Evolutionary conservation across 352 stramenopile species (phyloP), one percentile per base, ranked within the genome.

Genomic region (Peronosclerospora sorghi): DNA sequence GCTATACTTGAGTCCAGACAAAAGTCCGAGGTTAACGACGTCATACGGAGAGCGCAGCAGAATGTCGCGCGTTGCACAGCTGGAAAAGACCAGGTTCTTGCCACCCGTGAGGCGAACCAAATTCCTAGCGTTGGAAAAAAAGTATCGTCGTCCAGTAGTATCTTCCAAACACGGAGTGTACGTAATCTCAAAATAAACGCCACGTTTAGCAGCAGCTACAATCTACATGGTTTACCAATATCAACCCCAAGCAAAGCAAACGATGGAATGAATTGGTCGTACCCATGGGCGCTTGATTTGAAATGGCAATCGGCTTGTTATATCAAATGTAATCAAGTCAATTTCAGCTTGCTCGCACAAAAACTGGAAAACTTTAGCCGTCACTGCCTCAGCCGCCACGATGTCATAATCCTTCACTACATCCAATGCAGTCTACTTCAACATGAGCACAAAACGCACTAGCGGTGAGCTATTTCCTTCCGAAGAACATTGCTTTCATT

Each of bases 81-180:
- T 92, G 7, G 77, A 77, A 19, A 92, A 62, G 13, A 92, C 56
- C 14, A 92, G 41, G 40, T 92, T 65, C 8, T 67, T 61, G 12
- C 77, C 80, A 7, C 71, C 62, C 1, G 77, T 88, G 26, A 87
- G 35, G 4, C 77, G 75, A 37, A 90, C 71, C 18, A 92, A 40
- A 43, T 83, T 85, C 39, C 67, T 81, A 8, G 76, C 73, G 56
- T 92, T 92, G 27, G 75, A 85, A 43, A 92, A 90, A 51, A 92
- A 90, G 57, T 92, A 90, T 27, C 80, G 62, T 8, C 80, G 74
- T 2, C 77, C 73, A 9, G 68, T 71, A 14, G 75, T 85, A 52
- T 92, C 80, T 0, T 69, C 69, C 3, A 92, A 63, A 39, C 74
- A 82, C 38, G 76, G 68, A 20, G 72, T 69, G 51, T 92, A 92